Percentiles rank a stretch among this genome's conserved stretches.
These are phyloP conservation scores for Fonsecaea pugnacius DNA, from an alignment of 2,329 filamentous ascomycete species.

Conservation along the genomic window DNA sequence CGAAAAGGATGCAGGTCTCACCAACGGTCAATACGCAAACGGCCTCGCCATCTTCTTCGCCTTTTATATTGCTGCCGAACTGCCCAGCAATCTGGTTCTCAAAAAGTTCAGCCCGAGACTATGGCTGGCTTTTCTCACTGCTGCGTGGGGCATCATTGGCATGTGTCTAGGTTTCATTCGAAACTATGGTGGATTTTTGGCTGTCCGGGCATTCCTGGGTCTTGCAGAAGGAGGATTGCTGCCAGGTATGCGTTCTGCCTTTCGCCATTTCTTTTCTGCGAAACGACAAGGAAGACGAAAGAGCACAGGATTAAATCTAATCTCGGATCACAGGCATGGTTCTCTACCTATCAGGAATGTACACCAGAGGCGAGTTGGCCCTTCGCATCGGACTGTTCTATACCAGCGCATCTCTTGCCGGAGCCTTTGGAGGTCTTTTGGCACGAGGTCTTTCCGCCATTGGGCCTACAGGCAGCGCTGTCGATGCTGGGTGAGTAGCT, in stretches of 20 bases:
- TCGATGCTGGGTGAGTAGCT: conserved; percentile 48
- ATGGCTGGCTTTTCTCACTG: conserved; percentile 52
- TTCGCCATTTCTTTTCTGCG: not conserved
- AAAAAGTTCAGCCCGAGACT: conserved; percentile 55
- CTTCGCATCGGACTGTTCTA: conserved; percentile 81
- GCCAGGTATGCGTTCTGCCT: conserved; percentile 44
- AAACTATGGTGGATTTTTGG: conserved; percentile 53
- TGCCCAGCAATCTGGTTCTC: conserved; percentile 51
- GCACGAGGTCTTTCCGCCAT: conserved; percentile 86
- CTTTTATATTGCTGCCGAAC: conserved; percentile 52
- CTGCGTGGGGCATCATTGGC: conserved; percentile 26
- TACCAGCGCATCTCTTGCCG: conserved; percentile 77
- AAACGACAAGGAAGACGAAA: not conserved
- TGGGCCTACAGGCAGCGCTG: conserved; percentile 54
- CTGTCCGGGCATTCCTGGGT: conserved; percentile 54
- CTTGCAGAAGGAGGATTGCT: conserved; percentile 49
- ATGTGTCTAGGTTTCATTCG: conserved; percentile 30
- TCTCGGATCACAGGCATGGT: conserved; percentile 41
- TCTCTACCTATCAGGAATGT: conserved; percentile 58
- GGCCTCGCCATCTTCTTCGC: conserved; percentile 73
- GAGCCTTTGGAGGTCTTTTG: conserved; percentile 83
- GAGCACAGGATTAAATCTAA: not conserved
- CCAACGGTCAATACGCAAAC: conserved; percentile 64
- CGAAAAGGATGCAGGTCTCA: conserved; percentile 62
- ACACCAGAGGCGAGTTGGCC: conserved; percentile 76